Evolutionary conservation across 345 rosid species (phyloP).

Genomic region (Pseudoturritis turrita): DNA sequence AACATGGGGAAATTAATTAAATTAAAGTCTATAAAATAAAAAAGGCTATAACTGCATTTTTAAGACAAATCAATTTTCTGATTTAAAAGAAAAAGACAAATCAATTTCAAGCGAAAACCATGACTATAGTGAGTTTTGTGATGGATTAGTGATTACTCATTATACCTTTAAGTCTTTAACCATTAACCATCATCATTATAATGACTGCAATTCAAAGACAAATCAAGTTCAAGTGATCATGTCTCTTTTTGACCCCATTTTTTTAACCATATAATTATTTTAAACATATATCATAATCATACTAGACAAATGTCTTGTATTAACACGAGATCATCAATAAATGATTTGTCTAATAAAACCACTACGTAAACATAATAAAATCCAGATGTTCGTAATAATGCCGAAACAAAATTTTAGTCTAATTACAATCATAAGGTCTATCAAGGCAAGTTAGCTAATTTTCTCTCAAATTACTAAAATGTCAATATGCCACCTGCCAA

Average conservation of each 20-base stretch:
- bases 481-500: not conserved
- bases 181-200: slow-evolving; percentile 14
- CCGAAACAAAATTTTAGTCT: not conserved
- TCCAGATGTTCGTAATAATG: not conserved
- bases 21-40: not conserved
- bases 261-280: not conserved
- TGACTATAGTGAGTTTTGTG: not conserved
- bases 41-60: slow-evolving; percentile 1
- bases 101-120: slow-evolving; percentile 18
- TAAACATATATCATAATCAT: not conserved
- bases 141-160: not conserved
- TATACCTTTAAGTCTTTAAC: no score
- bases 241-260: not conserved
- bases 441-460: not conserved
- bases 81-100: not conserved
- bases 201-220: slow-evolving; percentile 22
- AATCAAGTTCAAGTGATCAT: slow-evolving; percentile 18
- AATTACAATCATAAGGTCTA: not conserved
- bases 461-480: not conserved
- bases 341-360: not conserved
- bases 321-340: not conserved
- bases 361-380: not conserved
- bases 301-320: not conserved
- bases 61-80: slow-evolving; percentile 2
- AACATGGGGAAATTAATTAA: not conserved